Evolutionary conservation across 2,329 filamentous ascomycete species (phyloP), one percentile per base, ranked within the genome.

Genomic region (Ascochyta rabiei): DNA sequence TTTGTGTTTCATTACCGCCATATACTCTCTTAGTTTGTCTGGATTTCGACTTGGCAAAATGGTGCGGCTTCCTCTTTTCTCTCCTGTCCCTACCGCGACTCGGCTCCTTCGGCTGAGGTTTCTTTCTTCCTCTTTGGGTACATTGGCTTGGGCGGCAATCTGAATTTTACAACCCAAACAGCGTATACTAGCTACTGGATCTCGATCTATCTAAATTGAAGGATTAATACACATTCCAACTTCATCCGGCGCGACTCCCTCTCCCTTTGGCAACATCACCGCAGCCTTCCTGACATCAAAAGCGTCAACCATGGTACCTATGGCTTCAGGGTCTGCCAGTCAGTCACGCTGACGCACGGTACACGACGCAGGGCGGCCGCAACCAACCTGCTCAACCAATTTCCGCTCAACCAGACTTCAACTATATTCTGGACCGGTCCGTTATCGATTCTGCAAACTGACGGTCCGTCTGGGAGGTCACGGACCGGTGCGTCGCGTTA

Each of bases 1-100:
- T 58, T 63, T 60, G 63, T 66, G 63, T 56, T 61, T 56, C 58
- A 52, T 64, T 59, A 56, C 47, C 45, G 48, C 35, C 33, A 37
- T 46, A 49, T 47, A 54, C 45, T 42, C 47, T 52, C 41, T 41
- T 46, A 50, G 30, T 46, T 44, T 33, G 50, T 59, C 31, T 48
- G 39, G 38, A 34, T 47, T 41, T 43, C 26, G 37, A 42, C 47
- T 43, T 38, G 54, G 48, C 48, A 50, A 51, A 51, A 50, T 38
- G 37, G 53, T 42, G 53, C 48, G 43, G 43, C 21, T 40, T 47
- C 43, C 57, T 46, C 39, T 52, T 51, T 55, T 54, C 51, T 53
- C 48, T 57, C 40, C 52, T 62, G 52, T 63, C 49, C 57, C 53
- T 62, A 54, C 52, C 53, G 58, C 51, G 52, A 41, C 26, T 49